Base-by-base conservation (phyloP, 352 stramenopile species). In the Thalassiosira ordinaria region DNA sequence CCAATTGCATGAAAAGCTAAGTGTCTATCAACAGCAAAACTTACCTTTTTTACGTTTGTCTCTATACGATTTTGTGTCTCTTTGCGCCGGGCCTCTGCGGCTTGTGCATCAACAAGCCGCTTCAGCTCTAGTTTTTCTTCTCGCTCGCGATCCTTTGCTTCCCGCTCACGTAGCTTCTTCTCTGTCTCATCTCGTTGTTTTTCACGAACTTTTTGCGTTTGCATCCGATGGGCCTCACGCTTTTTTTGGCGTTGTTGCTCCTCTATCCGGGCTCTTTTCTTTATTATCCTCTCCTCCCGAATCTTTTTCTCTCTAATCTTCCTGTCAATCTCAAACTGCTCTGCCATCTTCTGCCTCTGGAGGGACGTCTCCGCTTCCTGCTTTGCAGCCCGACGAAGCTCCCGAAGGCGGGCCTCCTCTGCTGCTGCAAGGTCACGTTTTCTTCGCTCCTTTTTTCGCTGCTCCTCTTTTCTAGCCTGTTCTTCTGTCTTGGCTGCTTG, bases 101-200 rank as follows among this genome's bases (percentile, higher is more conserved):
- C 70, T 73, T 81, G 77, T 13, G 65, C 59, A 78, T 84, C 71
- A 26, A 81, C 77, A 20, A 81, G 57, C 14, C 77, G 60, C 49
- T 84, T 84, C 18, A 78, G 49, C 46, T 80, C 77, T 1, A 80
- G n/a, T 56, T 84, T 84, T 35, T 27, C 46, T 29, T 78, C 51
- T 9, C 35, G 37, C 53, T 75, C 77, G 39, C 37, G 33, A 33
- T 61, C 74, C 66, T 68, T 84, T 44, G 39, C 56, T 53, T 81
- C 55, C 41, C 61, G 20, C 18, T 86, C 65, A 44, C 59, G 24
- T 22, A 74, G 70, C 27, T 70, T 86, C 24, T 69, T 35, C 26
- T 82, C 72, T 11, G 61, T 82, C 27, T 73, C 78, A 53, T 27
- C 71, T 56, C 33, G 13, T 59, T 82, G 71, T 37, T 82, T 14